phyloP scores from a whole-genome alignment of 768 basidiomycete species.

The Filobasidium floriforme region DNA sequence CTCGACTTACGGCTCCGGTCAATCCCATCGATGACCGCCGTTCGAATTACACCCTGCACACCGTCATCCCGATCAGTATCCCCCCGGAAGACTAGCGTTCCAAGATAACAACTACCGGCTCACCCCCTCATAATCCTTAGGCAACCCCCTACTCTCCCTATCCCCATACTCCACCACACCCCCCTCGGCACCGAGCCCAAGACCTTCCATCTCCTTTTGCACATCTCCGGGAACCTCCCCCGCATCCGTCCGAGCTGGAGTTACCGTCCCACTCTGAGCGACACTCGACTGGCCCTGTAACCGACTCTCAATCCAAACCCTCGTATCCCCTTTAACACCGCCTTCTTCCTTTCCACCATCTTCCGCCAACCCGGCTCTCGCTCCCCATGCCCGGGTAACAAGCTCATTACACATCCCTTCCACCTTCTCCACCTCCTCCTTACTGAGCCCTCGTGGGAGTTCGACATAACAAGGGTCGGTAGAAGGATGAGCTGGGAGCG shows the following conservation, averaged over 20 bases:
- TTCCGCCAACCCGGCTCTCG: background rate
- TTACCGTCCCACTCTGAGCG: background rate
- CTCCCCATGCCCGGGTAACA: conserved; percentile 23
- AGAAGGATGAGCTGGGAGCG: conserved; percentile 37
- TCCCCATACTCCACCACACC: conserved; percentile 23
- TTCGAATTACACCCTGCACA: conserved; percentile 55
- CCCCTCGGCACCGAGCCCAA: conserved; percentile 22
- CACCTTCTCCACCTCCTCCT: conserved; percentile 33
- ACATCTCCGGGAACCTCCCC: conserved; percentile 16
- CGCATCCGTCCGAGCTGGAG: background rate
- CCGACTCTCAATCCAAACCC: conserved; percentile 41
- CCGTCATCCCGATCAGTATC: background rate
- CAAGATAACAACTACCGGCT: conserved; percentile 14
- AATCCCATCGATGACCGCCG: conserved; percentile 71
- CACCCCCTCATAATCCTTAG: conserved; percentile 42
- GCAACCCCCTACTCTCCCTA: conserved; percentile 36
- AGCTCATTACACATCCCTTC: conserved; percentile 36
- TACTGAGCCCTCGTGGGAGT: conserved; percentile 34
- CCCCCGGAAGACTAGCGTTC: background rate
- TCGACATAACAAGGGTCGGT: conserved; percentile 42
- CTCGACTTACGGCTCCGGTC: conserved; percentile 66
- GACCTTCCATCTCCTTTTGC: conserved; percentile 20
- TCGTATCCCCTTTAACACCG: conserved; percentile 1
- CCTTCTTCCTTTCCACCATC: conserved; percentile 11
- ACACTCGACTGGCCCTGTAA: conserved; percentile 22